phyloP scores from a whole-genome alignment of 805 yeast species.

The Candida schatavii region DNA sequence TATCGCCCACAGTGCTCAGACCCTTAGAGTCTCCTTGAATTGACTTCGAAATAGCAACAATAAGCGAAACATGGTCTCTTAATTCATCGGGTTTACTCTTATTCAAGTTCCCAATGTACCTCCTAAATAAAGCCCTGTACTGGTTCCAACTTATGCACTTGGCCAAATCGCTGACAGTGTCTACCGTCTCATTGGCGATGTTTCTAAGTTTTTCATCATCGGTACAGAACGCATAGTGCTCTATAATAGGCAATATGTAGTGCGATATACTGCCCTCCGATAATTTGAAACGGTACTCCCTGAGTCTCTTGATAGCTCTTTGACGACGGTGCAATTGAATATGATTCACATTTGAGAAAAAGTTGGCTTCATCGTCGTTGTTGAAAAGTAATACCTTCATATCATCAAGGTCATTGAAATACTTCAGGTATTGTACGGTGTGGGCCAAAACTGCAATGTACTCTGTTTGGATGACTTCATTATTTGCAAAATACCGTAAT shows the following conservation, averaged over 20 bases:
- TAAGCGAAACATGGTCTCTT: conserved; percentile 56
- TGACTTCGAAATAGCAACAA: conserved; percentile 56
- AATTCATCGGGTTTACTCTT: conserved; percentile 38
- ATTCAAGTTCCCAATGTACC: conserved; percentile 55
- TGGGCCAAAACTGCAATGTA: conserved; percentile 66
- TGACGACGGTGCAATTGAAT: conserved; percentile 85
- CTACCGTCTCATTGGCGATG: conserved; percentile 63
- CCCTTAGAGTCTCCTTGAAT: conserved; percentile 13
- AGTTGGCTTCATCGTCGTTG: conserved; percentile 81
- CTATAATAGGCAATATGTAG: conserved; percentile 80
- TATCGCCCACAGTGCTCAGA: conserved; percentile 10
- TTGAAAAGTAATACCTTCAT: conserved; percentile 57
- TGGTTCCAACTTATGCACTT: conserved; percentile 72
- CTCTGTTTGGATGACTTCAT: conserved; percentile 68
- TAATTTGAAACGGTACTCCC: conserved; percentile 45
- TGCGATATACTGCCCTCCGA: conserved; percentile 65
- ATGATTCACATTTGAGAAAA: conserved; percentile 73
- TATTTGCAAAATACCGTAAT: conserved; percentile 42
- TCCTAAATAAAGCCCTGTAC: conserved; percentile 66
- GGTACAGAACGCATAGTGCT: conserved; percentile 63
- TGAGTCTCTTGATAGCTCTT: conserved; percentile 70
- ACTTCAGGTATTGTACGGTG: conserved; percentile 47
- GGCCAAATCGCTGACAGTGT: conserved; percentile 58
- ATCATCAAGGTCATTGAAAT: conserved; percentile 54
- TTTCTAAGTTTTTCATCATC: conserved; percentile 59